Percentiles rank a stretch among this genome's conserved stretches.
These are phyloP conservation scores for Musa balbisiana DNA, from an alignment of 202 grass and related monocot species.

Conservation along the genomic window DNA sequence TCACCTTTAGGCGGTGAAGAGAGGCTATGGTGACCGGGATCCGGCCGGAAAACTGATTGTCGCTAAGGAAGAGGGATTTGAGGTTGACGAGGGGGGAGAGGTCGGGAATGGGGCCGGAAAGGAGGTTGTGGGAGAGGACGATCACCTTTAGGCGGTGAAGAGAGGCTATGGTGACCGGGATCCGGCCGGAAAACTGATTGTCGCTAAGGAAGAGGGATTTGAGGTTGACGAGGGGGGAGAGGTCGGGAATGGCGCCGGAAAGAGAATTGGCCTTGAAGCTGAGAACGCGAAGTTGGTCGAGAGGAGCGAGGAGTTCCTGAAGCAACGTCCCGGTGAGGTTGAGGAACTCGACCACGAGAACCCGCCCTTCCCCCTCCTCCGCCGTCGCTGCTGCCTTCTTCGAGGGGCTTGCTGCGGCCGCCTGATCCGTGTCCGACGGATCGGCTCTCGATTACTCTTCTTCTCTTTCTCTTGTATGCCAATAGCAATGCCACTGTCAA, in stretches of 20 bases:
- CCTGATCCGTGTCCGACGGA: not conserved
- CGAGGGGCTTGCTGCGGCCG: not conserved
- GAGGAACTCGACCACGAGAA: constrained; percentile 73
- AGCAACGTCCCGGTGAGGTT: constrained; percentile 60
- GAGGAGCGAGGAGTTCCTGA: constrained; percentile 36
- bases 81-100: constrained; percentile 51
- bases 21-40: constrained; percentile 39
- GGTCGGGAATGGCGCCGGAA: constrained; percentile 51
- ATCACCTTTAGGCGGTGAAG: constrained; percentile 69
- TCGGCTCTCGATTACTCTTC: constrained; percentile 11
- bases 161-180: constrained; percentile 37
- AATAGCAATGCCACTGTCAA: constrained; percentile 20
- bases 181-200: constrained; percentile 47
- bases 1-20: constrained; percentile 62
- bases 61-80: constrained; percentile 76
- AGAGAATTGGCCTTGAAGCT: constrained; percentile 78
- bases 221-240: constrained; percentile 49
- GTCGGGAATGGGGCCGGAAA: constrained; percentile 61
- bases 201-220: constrained; percentile 77
- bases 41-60: constrained; percentile 46
- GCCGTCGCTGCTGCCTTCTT: not conserved
- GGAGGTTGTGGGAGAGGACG: constrained; percentile 54
- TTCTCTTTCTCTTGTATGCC: constrained; percentile 36
- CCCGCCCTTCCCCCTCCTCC: too few species aligned
- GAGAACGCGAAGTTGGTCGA: constrained; percentile 74